These are phyloP conservation scores for Puccinia polysora DNA, from an alignment of 1,284 basidiomycete species.

Conservation along the genomic window DNA sequence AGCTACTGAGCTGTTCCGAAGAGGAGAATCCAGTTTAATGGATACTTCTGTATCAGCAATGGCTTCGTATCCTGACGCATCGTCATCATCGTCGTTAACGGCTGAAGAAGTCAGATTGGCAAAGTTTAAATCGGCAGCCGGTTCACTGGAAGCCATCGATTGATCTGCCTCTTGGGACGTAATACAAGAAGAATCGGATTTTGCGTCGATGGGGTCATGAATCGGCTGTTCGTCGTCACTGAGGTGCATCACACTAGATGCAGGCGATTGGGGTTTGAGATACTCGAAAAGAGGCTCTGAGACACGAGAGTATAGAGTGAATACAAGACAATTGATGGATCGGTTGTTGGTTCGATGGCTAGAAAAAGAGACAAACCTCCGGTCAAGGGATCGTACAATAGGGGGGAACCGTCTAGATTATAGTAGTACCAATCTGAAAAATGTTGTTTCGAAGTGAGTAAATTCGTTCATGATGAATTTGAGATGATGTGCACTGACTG, in stretches of 20 bases:
- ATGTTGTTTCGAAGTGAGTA: neutral
- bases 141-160: constrained; percentile 13
- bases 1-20: constrained; percentile 7
- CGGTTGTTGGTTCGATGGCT: neutral
- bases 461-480: neutral
- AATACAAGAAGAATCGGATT: constrained; percentile 22
- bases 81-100: constrained; percentile 19
- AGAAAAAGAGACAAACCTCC: constrained; percentile 22
- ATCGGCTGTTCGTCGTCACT: constrained; percentile 29
- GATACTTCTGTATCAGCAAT: constrained; percentile 41
- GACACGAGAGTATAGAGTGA: neutral
- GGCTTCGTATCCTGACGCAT: constrained; percentile 11
- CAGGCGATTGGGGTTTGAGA: constrained; percentile 14
- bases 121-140: neutral
- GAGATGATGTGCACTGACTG: constrained; percentile 16
- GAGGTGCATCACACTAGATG: constrained; percentile 40
- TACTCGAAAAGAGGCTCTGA: constrained; percentile 41
- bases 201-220: constrained; percentile 8
- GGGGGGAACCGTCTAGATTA: constrained; percentile 38
- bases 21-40: constrained; percentile 37
- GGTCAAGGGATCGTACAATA: constrained; percentile 28
- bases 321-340: neutral
- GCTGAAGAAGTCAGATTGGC: constrained; percentile 17
- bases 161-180: constrained; percentile 13
- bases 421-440: constrained; percentile 32